Conservation (phyloP, 768 basidiomycete species). For the Kwoniella sp. region DNA sequence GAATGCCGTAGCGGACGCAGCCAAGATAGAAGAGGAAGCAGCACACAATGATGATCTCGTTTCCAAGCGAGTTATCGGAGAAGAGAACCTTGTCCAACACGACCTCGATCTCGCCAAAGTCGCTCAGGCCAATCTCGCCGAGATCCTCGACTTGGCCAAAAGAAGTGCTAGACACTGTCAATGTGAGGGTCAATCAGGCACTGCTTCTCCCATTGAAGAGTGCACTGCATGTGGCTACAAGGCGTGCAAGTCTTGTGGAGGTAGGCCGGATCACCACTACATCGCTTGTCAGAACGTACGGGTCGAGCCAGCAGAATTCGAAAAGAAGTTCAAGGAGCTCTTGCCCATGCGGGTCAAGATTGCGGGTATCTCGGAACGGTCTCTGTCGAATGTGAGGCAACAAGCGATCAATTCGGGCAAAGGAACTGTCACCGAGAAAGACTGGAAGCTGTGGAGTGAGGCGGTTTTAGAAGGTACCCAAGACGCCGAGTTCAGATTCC, state of each 20-base stretch:
- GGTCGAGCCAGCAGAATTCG: slow-evolving; percentile 71
- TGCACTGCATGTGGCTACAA: slow-evolving; percentile 77
- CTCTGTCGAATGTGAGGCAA: slow-evolving; percentile 61
- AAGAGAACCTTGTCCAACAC: slow-evolving; percentile 66
- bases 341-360: slow-evolving; percentile 81
- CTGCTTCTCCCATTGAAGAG: slow-evolving; percentile 68
- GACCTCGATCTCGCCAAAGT: slow-evolving; percentile 70
- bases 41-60: slow-evolving; percentile 62
- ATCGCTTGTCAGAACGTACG: slow-evolving; percentile 61
- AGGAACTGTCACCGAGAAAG: slow-evolving; percentile 55
- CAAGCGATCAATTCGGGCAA: slow-evolving; percentile 33
- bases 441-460: slow-evolving; percentile 69
- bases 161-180: slow-evolving; percentile 76
- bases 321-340: slow-evolving; percentile 71
- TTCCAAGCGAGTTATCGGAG: slow-evolving; percentile 68
- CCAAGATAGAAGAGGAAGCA: slow-evolving; percentile 60
- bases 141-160: slow-evolving; percentile 67
- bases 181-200: slow-evolving; percentile 85
- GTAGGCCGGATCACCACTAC: slow-evolving; percentile 84
- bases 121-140: slow-evolving; percentile 58
- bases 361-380: slow-evolving; percentile 58
- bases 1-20: slow-evolving; percentile 70
- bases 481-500: slow-evolving; percentile 68
- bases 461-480: slow-evolving; percentile 37
- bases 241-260: slow-evolving; percentile 82